phyloP scores from a whole-genome alignment of 306 rosid genomes.

The Lathyrus tuberosus region DNA sequence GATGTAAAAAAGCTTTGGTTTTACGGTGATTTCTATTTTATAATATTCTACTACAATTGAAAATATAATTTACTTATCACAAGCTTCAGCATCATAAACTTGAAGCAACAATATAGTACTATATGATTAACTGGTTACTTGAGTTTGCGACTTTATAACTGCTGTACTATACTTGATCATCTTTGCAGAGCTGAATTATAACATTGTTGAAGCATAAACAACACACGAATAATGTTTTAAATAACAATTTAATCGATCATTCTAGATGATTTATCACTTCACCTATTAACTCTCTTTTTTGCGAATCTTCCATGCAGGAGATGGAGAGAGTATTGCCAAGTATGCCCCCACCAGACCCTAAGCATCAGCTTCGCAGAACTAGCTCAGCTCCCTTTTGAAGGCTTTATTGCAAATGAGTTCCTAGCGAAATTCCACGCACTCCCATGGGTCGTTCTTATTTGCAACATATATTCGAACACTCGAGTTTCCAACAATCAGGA shows the following conservation, averaged over 20 bases:
- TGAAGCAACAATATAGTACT: too few species aligned
- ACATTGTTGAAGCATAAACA: slow-evolving; percentile 28
- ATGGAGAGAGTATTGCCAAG: slow-evolving; percentile 45
- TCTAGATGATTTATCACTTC: slow-evolving; percentile 27
- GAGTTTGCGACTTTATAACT: slow-evolving; percentile 19
- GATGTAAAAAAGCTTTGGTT: background rate
- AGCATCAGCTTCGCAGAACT: slow-evolving; percentile 59
- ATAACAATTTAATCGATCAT: background rate
- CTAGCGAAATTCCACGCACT: slow-evolving; percentile 12
- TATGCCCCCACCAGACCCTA: slow-evolving; percentile 50
- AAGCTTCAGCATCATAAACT: background rate
- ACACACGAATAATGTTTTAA: background rate
- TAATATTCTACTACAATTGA: background rate
- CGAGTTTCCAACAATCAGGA: slow-evolving; percentile 37
- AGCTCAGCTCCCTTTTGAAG: slow-evolving; percentile 52
- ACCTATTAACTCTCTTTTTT: slow-evolving; percentile 17
- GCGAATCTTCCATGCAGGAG: slow-evolving; percentile 48
- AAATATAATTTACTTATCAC: background rate
- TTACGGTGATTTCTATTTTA: background rate
- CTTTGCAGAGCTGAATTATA: slow-evolving; percentile 22
- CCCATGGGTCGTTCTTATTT: slow-evolving; percentile 24
- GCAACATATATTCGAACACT: slow-evolving; percentile 32
- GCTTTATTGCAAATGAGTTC: slow-evolving; percentile 32
- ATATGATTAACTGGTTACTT: background rate
- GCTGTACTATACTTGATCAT: background rate